A percentile compares a stretch with the other conserved stretches of the same genome.
These are phyloP conservation scores for Rickenella mellea DNA, from an alignment of 768 basidiomycete genomes.

Conservation along the genomic window DNA sequence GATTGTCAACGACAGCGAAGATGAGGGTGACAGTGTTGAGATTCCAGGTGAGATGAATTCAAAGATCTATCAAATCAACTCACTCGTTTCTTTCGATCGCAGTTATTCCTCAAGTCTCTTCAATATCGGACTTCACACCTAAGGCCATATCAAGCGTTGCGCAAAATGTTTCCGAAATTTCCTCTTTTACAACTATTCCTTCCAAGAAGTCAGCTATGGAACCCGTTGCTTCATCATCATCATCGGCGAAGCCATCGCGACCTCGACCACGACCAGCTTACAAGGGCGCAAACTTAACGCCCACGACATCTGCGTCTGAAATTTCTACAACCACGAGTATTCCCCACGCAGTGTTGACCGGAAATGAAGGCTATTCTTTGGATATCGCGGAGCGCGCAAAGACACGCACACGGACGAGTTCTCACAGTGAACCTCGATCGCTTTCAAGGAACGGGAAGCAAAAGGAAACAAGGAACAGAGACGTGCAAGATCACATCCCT, in stretches of 20 bases:
- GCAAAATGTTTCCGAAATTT: slow-evolving; percentile 7
- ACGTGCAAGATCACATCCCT: neutral
- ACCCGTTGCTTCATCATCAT: too few relatives aligned
- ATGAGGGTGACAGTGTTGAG: slow-evolving; percentile 14
- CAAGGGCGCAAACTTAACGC: slow-evolving; percentile 8
- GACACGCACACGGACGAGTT: slow-evolving; percentile 32
- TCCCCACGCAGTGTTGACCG: slow-evolving; percentile 4
- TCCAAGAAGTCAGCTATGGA: neutral
- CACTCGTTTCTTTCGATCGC: neutral
- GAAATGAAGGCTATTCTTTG: slow-evolving; percentile 15
- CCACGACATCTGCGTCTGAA: slow-evolving; percentile 14
- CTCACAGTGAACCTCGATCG: neutral
- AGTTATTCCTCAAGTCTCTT: slow-evolving; percentile 3
- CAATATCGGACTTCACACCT: slow-evolving; percentile 21
- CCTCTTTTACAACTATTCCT: slow-evolving; percentile 4
- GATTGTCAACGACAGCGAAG: slow-evolving; percentile 43
- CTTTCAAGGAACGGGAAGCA: neutral
- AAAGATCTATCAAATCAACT: neutral
- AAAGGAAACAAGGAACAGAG: neutral
- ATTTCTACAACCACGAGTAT: slow-evolving; percentile 6
- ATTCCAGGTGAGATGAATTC: slow-evolving; percentile 1
- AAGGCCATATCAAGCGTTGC: neutral
- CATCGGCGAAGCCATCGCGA: slow-evolving; percentile 14
- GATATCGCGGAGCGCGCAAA: slow-evolving; percentile 53
- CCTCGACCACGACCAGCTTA: slow-evolving; percentile 23